phyloP scores from a whole-genome alignment of 805 yeast species.

The Yamadazyma endophytica region DNA sequence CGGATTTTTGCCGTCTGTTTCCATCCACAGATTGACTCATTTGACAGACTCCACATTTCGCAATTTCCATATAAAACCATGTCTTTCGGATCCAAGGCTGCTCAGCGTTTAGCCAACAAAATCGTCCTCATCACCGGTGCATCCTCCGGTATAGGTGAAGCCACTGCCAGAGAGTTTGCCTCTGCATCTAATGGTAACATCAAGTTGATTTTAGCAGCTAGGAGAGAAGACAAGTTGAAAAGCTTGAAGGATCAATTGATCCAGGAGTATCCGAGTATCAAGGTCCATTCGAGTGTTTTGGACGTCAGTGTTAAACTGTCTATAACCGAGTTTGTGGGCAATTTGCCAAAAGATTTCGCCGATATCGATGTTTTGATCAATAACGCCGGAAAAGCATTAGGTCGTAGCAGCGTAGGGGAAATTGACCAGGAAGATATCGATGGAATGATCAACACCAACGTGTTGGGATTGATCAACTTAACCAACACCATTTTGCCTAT shows the following conservation, averaged over 20 bases:
- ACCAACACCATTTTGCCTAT: conserved; percentile 35
- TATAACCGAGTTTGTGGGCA: conserved; percentile 24
- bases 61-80: no score
- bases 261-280: conserved; percentile 19
- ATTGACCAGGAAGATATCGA: conserved; percentile 24
- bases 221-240: conserved; percentile 28
- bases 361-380: conserved; percentile 36
- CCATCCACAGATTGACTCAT: no score
- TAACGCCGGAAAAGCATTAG: conserved; percentile 40
- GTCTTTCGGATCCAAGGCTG: conserved; percentile 36
- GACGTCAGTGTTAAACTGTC: conserved; percentile 26
- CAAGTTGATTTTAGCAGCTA: conserved; percentile 33
- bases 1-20: no score
- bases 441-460: conserved; percentile 37
- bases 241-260: conserved; percentile 21
- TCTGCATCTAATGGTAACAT: conserved; percentile 34
- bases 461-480: conserved; percentile 30
- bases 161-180: conserved; percentile 38
- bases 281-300: conserved; percentile 25
- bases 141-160: conserved; percentile 41
- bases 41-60: no score
- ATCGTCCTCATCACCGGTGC: conserved; percentile 38
- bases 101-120: conserved; percentile 35
- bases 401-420: conserved; percentile 27
- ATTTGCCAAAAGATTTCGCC: conserved; percentile 29